Evolutionary conservation across 2,329 filamentous ascomycete species (phyloP), one percentile per base, ranked within the genome.

Genomic region (Sarocladium oryzae): DNA sequence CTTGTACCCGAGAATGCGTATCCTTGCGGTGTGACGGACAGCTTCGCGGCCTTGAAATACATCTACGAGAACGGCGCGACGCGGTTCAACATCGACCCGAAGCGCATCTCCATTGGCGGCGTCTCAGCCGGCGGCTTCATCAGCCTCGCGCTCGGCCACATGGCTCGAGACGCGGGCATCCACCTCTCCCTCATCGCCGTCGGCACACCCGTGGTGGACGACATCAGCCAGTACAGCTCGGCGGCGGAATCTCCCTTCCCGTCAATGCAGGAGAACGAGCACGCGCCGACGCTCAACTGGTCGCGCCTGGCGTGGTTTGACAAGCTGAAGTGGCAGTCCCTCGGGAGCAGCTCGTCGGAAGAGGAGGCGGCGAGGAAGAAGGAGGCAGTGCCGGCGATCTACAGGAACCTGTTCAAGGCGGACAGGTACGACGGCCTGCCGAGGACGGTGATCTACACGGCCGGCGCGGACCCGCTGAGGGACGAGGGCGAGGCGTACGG

Each of bases 401-500:
- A 28, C 21, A 43, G 26, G 36, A 43, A 69, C 56, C 56, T 67
- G 13, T 60, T 72, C 49, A 54, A 58, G 9, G 69, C 69, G 2
- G 62, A 64, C 2, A 56, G 61, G 52, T 69, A 66, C 38, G 53
- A 46, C 4, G 51, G 60, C 11, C 56, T 73, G 9, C 53, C 66
- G 18, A 63, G 61, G 49, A 72, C 69, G 1, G 60, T 71, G 16
- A 65, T 72, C 38, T 70, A 28, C 21, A 43, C 70, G 6, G 70
- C 70, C 2, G 66, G 66, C 0, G 69, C 67, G 30, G 73, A 75
- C 55, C 70, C 71, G 3, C 56, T 76, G 50, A 63, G 73, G 3
- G 73, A 76, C 55, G 74, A 76, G 56, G 74, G 72, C 2, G 73
- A 76, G 59, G 67, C 67, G 0, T 76, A 76, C 53, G 73, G 64